phyloP scores from a whole-genome alignment of 768 basidiomycete species.

The Rhodotorula taiwanensis region DNA sequence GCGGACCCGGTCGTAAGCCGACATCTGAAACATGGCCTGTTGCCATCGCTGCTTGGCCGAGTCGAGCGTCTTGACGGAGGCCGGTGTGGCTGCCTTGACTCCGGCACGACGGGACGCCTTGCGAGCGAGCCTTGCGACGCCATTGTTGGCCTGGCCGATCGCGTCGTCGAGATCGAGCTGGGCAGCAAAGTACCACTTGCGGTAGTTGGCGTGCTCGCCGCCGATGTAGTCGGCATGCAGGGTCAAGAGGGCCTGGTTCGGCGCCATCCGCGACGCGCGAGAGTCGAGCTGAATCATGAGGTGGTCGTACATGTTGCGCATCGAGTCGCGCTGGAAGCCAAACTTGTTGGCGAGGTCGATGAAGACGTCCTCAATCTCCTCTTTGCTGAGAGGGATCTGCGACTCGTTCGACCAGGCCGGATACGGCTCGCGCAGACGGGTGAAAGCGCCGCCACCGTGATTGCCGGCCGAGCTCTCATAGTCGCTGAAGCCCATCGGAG shows the following conservation, averaged over 20 bases:
- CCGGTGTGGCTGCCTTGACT: slow-evolving; percentile 49
- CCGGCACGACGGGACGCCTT: slow-evolving; percentile 50
- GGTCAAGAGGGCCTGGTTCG: slow-evolving; percentile 87
- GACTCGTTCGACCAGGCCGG: slow-evolving; percentile 90
- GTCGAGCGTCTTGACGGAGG: slow-evolving; percentile 66
- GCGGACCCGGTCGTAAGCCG: slow-evolving; percentile 89
- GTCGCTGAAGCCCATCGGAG: slow-evolving; percentile 29
- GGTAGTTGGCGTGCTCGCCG: slow-evolving; percentile 95
- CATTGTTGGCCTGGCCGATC: slow-evolving; percentile 86
- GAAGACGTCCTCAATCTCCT: slow-evolving; percentile 98
- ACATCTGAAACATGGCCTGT: slow-evolving; percentile 98
- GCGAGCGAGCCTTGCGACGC: slow-evolving; percentile 63
- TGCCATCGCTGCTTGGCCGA: slow-evolving; percentile 88
- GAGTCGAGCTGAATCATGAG: slow-evolving; percentile 96
- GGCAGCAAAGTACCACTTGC: slow-evolving; percentile 99
- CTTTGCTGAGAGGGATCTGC: slow-evolving; percentile 93
- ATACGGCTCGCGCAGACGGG: slow-evolving; percentile 69
- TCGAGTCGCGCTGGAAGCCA: slow-evolving; percentile 90
- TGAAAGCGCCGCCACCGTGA: slow-evolving; percentile 7
- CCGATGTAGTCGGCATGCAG: slow-evolving; percentile 99
- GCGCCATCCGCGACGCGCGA: slow-evolving; percentile 92
- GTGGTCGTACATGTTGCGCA: slow-evolving; percentile 98
- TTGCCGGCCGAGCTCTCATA: slow-evolving; percentile 18
- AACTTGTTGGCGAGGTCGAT: slow-evolving; percentile 97
- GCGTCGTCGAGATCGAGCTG: slow-evolving; percentile 98